phyloP scores from a whole-genome alignment of 495 filamentous ascomycete genomes.

The Sordaria brevicollis region DNA sequence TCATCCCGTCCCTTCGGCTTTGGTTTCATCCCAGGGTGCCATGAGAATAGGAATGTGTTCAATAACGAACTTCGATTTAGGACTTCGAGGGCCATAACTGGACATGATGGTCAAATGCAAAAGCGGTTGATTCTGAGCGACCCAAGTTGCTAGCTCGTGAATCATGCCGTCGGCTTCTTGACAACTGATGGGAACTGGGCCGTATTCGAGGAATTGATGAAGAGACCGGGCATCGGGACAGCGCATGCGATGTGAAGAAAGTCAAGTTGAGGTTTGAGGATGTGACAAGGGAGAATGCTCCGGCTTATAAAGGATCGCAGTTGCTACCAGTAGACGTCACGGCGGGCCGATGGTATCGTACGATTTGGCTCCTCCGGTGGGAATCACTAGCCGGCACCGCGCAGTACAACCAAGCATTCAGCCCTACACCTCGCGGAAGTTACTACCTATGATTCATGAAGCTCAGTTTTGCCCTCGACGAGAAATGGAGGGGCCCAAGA shows the following conservation, averaged over 20 bases:
- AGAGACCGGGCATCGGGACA: too few species aligned
- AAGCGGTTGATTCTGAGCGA: too few species aligned
- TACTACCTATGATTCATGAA: background rate
- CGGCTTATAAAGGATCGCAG: background rate
- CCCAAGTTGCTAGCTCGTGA: background rate
- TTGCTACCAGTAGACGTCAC: background rate
- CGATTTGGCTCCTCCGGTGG: background rate
- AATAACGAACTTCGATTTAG: background rate
- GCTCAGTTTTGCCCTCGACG: background rate
- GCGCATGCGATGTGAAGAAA: background rate
- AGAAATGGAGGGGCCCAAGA: background rate
- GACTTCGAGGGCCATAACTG: background rate
- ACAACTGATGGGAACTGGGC: background rate
- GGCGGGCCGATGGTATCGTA: background rate
- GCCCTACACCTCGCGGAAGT: background rate
- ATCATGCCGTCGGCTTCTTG: background rate
- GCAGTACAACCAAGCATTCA: background rate
- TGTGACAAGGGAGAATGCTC: background rate
- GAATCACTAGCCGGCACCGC: background rate
- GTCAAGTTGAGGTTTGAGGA: background rate
- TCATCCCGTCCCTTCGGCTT: background rate
- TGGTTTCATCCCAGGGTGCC: background rate
- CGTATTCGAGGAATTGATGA: background rate
- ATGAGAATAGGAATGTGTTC: background rate
- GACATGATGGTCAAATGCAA: too few species aligned